A percentile compares a stretch with the other conserved stretches of the same genome.
These are phyloP conservation scores for Hypholoma sublateritium DNA, from an alignment of 768 basidiomycete species.

Conservation along the genomic window DNA sequence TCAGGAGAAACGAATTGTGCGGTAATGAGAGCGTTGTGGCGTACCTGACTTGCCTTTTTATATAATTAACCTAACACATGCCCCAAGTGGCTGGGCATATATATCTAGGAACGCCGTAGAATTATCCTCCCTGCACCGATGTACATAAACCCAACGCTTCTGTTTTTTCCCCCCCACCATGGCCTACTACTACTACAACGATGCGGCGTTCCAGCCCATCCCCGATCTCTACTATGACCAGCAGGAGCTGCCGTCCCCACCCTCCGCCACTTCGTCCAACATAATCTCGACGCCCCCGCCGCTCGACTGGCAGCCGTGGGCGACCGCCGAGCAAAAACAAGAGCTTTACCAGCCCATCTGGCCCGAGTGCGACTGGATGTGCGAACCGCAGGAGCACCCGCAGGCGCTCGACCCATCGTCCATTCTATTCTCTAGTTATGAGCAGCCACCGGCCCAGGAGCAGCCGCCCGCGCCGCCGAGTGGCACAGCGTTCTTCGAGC, in stretches of 20 bases:
- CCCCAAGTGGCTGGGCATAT: constrained; percentile 26
- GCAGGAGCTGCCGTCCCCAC: constrained; percentile 22
- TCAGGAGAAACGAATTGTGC: constrained; percentile 1
- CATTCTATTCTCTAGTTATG: constrained; percentile 10
- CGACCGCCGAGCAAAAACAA: neutral
- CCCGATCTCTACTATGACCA: constrained; percentile 28
- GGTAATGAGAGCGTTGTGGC: constrained; percentile 13
- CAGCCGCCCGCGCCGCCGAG: neutral
- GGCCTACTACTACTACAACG: constrained; percentile 10
- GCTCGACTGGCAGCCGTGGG: constrained; percentile 19
- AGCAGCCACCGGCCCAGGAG: neutral
- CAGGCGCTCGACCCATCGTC: constrained; percentile 11
- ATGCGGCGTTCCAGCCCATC: constrained; percentile 21
- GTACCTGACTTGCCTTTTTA: constrained; percentile 33
- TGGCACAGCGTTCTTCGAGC: neutral
- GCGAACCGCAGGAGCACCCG: constrained; percentile 4
- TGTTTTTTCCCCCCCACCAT: constrained; percentile 15
- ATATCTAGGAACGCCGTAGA: constrained; percentile 26
- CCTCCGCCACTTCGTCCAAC: constrained; percentile 26
- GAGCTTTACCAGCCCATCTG: constrained; percentile 11
- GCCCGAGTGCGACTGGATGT: constrained; percentile 15
- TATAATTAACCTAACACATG: constrained; percentile 32
- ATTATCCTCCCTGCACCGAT: constrained; percentile 15
- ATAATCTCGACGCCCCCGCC: constrained; percentile 27
- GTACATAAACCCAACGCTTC: constrained; percentile 12